A percentile compares a stretch with the other conserved stretches of the same genome.
Conservation (phyloP, 2,329 filamentous ascomycete genomes). For the Paecilomyces dactylethromorphus region DNA sequence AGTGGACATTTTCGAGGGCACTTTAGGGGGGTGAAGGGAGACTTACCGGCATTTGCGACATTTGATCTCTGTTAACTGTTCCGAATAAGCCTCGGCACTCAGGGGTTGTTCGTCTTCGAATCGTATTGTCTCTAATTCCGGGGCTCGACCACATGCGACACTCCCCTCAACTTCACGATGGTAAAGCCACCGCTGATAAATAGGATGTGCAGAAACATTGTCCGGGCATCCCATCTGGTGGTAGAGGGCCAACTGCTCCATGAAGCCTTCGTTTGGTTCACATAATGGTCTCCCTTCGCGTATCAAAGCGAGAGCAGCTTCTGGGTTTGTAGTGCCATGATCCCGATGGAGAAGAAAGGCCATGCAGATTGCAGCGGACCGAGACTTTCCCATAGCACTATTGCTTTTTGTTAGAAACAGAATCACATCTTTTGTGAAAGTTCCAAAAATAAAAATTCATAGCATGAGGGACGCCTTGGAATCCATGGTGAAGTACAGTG, state of each 20-base stretch:
- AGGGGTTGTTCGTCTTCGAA: constrained; percentile 55
- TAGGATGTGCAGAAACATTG: constrained; percentile 60
- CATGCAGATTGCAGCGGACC: constrained; percentile 75
- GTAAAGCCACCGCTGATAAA: constrained; percentile 76
- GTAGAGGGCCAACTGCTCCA: constrained; percentile 80
- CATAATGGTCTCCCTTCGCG: constrained; percentile 66
- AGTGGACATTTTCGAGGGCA: background rate
- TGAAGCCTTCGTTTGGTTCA: constrained; percentile 88
- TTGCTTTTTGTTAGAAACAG: background rate
- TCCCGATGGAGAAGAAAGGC: constrained; percentile 68
- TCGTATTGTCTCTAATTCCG: constrained; percentile 65
- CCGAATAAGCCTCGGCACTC: constrained; percentile 12
- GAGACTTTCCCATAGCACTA: constrained; percentile 93
- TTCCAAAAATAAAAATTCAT: background rate
- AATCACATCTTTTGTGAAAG: background rate
- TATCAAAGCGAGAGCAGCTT: constrained; percentile 64
- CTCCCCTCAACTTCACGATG: constrained; percentile 59
- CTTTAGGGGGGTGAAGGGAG: constrained; percentile 13
- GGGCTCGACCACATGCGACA: constrained; percentile 69
- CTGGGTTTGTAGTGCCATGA: constrained; percentile 52
- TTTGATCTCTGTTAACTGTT: constrained; percentile 54
- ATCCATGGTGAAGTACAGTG: background rate
- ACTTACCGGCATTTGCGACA: constrained; percentile 84
- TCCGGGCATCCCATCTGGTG: constrained; percentile 77
- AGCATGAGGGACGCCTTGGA: background rate